Evolutionary conservation across 768 basidiomycete species (phyloP), one percentile per base, ranked within the genome.

Genomic region (Mycena vitilis): DNA sequence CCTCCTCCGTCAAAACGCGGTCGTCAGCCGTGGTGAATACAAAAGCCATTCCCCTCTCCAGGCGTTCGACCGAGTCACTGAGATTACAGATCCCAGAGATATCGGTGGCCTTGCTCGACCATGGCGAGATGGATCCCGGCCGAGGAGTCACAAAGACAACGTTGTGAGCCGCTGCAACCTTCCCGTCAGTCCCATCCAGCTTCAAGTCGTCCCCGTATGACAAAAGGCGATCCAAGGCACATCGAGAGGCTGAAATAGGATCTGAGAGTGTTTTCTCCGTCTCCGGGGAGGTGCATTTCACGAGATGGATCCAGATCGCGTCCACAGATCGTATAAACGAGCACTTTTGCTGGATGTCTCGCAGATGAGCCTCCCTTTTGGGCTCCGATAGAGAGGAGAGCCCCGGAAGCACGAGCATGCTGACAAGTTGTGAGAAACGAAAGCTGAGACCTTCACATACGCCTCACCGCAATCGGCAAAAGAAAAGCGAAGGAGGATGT

Each of bases 21-120:
- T 75, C 78, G 52, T 82, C 80, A 16, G 81, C 69, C 10, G 85
- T 83, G 38, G 84, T 81, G 78, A 98, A 84, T 60, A 87, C 83
- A 73, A 91, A 95, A 7, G 86, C 88, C 22, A 89, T 73, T 9
- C 97, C 96, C 22, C 98, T 89, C 78, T 99, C 98, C 63, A 99
- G 80, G 45, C 98, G 88, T 69, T 92, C 87, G 60, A 99, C 81
- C 61, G 89, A 83, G 3, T 79, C 76, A 22, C 85, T 88, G 2
- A 99, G 89, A 60, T 91, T 91, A 82, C 98, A 99, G 60, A 98
- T 88, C 11, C 81, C 81, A 23, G 96, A 88, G 63, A 99, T 99
- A 77, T 99, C 96, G 0, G 97, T 98, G 2, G 98, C 97, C 81
- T 99, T 99, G 80, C 94, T 97, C 7, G 97, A 98, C 98, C 98